phyloP scores from a whole-genome alignment of 2,329 filamentous ascomycete genomes.

The Cytospora piceae region DNA sequence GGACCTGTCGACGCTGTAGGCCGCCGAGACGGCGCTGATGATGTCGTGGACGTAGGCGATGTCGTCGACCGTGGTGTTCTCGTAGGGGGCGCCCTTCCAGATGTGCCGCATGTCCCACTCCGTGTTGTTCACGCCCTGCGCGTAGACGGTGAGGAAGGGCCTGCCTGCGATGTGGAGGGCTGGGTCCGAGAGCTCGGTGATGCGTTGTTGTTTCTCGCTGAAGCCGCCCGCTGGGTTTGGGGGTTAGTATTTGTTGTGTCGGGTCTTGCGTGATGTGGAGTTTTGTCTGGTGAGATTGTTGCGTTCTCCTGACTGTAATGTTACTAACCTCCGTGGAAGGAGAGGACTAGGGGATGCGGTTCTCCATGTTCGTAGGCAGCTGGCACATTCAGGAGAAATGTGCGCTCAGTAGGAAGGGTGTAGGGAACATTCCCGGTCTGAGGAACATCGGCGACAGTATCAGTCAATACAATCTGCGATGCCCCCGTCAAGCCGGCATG shows the following conservation, averaged over 20 bases:
- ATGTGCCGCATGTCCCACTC: constrained; percentile 34
- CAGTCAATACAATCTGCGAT: constrained; percentile 8
- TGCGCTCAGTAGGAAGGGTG: constrained; percentile 33
- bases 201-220: constrained; percentile 35
- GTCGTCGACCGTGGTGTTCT: constrained; percentile 35
- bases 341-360: constrained; percentile 32
- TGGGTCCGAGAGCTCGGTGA: constrained; percentile 36
- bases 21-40: constrained; percentile 31
- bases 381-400: constrained; percentile 35
- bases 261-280: not conserved
- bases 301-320: too few relatives aligned
- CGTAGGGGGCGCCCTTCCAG: constrained; percentile 36
- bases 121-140: constrained; percentile 35
- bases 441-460: not conserved
- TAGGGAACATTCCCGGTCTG: constrained; percentile 33
- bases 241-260: not conserved
- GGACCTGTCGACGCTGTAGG: constrained; percentile 32
- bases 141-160: constrained; percentile 35
- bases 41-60: constrained; percentile 36
- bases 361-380: constrained; percentile 30
- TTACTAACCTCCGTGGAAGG: constrained; percentile 34
- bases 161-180: constrained; percentile 34
- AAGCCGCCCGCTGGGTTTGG: constrained; percentile 30
- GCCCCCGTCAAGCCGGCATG: not conserved
- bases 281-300: not conserved